Evolutionary conservation across 441 rosid genomes (phyloP), one percentile per base, ranked within the genome.

Genomic region (Flueggea neowawraea): DNA sequence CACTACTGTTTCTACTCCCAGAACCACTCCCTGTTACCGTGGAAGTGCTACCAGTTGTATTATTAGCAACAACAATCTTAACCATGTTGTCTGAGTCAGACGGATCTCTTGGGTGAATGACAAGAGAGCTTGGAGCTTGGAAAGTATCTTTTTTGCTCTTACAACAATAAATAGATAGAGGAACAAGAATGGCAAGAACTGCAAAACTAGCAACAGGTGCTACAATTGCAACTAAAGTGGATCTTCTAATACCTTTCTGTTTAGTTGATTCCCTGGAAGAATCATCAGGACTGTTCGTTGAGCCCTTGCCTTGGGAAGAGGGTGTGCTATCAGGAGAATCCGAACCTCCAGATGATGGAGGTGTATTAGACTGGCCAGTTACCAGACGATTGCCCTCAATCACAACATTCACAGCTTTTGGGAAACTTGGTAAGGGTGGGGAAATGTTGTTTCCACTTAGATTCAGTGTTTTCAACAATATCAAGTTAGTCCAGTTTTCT

Each of bases 81-180:
- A 88, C 75, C 16, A 52, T 53, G 61, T 77, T 85, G 32, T 84
- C 83, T 0, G 78, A 54, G 73, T 82, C 85, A 33, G 90, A 80
- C 15, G 86, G 81, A 60, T 86, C 90, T 62, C 90, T 73, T 4
- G 92, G 91, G 41, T 86, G 86, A 70, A 88, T 73, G 12, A 88
- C 92, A 11, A 85, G 73, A 50, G 90, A 79, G 69, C 62, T 72
- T 45, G 91, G 72, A 65, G 75, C 75, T 69, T 67, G 62, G 33
- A 22, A 39, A 10, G 62, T 33, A 2, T 61, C 73, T 58, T 58
- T 78, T 61, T 70, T 78, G 75, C 69, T 82, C 77, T 70, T 78
- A 57, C 68, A 79, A 32, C 80, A 84, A 61, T 70, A 81, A 50
- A 88, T 60, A 12, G 73, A 80, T 52, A 82, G 43, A 65, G 82